Evolutionary conservation across 768 basidiomycete species (phyloP).

Genomic region (Tubosaeta sp.): DNA sequence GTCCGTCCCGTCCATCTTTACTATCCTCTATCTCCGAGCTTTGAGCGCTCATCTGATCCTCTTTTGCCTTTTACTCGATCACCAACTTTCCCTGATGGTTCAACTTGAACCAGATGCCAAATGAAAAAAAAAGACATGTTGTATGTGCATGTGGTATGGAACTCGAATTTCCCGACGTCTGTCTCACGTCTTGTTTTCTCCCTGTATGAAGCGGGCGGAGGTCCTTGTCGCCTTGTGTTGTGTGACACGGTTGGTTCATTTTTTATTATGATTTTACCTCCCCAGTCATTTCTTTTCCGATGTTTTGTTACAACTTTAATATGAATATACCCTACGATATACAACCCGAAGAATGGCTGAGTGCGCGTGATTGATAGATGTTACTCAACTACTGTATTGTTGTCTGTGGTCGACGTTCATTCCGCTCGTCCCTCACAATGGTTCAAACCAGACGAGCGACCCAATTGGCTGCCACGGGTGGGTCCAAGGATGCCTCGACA

Average conservation of each 20-base stretch:
- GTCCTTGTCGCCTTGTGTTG: slow-evolving; percentile 8
- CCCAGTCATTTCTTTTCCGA: slow-evolving; percentile 1
- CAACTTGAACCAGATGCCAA: slow-evolving; percentile 3
- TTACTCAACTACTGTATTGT: too few species aligned
- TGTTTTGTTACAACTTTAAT: slow-evolving; percentile 12
- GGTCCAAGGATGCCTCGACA: not conserved
- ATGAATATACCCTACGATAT: slow-evolving; percentile 15
- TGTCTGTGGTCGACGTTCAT: too few species aligned
- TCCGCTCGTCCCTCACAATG: slow-evolving; percentile 13
- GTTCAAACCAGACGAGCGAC: slow-evolving; percentile 21
- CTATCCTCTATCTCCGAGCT: slow-evolving; percentile 19
- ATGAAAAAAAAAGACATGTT: slow-evolving; percentile 12
- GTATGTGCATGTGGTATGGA: slow-evolving; percentile 26
- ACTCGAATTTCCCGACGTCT: slow-evolving; percentile 14
- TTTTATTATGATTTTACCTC: not conserved
- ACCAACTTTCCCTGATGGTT: slow-evolving; percentile 9
- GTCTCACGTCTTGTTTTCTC: slow-evolving; percentile 16
- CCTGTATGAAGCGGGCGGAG: slow-evolving; percentile 18
- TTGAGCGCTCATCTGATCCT: slow-evolving; percentile 27
- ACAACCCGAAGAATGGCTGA: not conserved
- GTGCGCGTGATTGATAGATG: too few species aligned
- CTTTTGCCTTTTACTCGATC: slow-evolving; percentile 11
- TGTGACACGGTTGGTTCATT: slow-evolving; percentile 34
- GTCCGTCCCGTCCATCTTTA: slow-evolving; percentile 35
- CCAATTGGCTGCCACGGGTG: not conserved